phyloP scores from a whole-genome alignment of 257 asterid genomes.

The Echium plantagineum region DNA sequence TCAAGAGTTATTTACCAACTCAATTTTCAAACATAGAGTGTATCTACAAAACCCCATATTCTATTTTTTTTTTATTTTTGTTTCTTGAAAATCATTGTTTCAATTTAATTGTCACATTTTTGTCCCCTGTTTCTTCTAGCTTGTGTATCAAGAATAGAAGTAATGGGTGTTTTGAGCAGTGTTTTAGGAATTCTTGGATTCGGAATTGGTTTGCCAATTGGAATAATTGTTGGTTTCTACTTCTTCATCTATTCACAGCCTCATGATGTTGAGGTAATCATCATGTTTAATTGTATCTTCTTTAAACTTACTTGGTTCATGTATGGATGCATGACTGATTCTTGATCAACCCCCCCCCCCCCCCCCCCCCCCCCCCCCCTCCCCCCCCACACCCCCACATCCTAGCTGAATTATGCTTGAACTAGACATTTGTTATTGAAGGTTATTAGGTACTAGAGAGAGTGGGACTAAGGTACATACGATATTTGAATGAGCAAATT shows the following conservation, averaged over 20 bases:
- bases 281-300: background rate
- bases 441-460: too few relatives aligned
- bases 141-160: background rate
- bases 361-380: too few relatives aligned
- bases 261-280: conserved; percentile 47
- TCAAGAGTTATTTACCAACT: background rate
- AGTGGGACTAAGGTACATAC: too few relatives aligned
- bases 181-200: conserved; percentile 63
- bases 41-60: background rate
- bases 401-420: too few relatives aligned
- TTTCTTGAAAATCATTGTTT: background rate
- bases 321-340: too few relatives aligned
- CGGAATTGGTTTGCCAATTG: conserved; percentile 53
- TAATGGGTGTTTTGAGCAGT: conserved; percentile 66
- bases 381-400: too few relatives aligned
- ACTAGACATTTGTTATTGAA: too few relatives aligned
- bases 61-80: too few relatives aligned
- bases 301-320: too few relatives aligned
- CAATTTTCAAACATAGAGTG: background rate
- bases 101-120: background rate
- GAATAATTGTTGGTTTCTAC: conserved; percentile 60
- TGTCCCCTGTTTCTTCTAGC: background rate
- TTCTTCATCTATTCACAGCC: conserved; percentile 48
- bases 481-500: too few relatives aligned
- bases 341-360: too few relatives aligned